These are phyloP conservation scores for Jackrogersella minutella DNA, from an alignment of 495 filamentous ascomycete species.

Conservation along the genomic window DNA sequence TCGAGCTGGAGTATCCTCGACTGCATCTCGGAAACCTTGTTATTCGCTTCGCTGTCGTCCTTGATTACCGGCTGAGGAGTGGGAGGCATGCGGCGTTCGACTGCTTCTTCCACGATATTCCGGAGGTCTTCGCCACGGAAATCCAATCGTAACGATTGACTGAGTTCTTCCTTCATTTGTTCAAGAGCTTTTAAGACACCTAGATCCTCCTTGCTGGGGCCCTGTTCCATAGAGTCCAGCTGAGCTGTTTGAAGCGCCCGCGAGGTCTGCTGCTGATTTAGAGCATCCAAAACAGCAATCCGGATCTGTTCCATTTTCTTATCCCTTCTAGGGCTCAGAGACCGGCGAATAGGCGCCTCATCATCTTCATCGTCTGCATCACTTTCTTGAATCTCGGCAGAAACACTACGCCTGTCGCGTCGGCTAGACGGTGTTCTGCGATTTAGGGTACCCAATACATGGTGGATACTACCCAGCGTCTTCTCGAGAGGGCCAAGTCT, in stretches of 20 bases:
- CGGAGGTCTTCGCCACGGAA: constrained; percentile 64
- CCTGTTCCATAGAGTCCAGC: constrained; percentile 31
- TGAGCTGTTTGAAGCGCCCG: constrained; percentile 38
- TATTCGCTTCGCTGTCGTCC: constrained; percentile 47
- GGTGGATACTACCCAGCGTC: constrained; percentile 76
- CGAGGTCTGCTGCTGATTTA: constrained; percentile 64
- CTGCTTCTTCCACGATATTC: constrained; percentile 65
- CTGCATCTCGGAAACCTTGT: constrained; percentile 51
- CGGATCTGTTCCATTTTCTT: constrained; percentile 86
- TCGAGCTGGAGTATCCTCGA: constrained; percentile 50
- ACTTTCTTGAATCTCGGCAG: constrained; percentile 73
- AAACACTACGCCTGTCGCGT: constrained; percentile 63
- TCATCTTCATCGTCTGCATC: constrained; percentile 97
- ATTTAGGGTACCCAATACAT: constrained; percentile 62
- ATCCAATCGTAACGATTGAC: constrained; percentile 51
- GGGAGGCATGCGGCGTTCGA: constrained; percentile 58
- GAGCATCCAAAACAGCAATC: constrained; percentile 76
- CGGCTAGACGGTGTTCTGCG: constrained; percentile 54
- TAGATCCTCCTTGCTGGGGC: constrained; percentile 36
- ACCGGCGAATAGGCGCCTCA: constrained; percentile 68
- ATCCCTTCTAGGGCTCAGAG: constrained; percentile 72
- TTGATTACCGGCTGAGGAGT: constrained; percentile 46
- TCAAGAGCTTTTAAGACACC: constrained; percentile 49
- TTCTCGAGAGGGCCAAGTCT: constrained; percentile 81
- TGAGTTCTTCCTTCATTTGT: constrained; percentile 60